Conservation (phyloP, 2,329 filamentous ascomycete species). For the Paecilomyces formosus region DNA sequence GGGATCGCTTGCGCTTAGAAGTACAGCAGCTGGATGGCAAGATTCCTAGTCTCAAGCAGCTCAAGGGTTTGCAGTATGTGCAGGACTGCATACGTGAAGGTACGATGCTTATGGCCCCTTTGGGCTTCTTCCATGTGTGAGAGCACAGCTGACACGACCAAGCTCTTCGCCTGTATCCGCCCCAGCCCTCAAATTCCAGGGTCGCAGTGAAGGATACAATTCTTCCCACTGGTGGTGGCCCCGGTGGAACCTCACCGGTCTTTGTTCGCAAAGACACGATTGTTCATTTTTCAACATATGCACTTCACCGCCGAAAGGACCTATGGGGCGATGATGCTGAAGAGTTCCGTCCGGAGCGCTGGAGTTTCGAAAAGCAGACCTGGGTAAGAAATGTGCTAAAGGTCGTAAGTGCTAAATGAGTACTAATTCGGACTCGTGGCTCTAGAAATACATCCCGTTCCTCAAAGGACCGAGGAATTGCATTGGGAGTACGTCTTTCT, state of each 20-base stretch:
- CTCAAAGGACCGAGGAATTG: too few relatives aligned
- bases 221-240: background rate
- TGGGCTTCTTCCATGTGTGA: background rate
- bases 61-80: background rate
- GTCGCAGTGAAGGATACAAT: background rate
- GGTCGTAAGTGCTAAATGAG: too few relatives aligned
- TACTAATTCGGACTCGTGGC: too few relatives aligned
- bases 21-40: slow-evolving; percentile 6
- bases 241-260: background rate
- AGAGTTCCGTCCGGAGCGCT: background rate
- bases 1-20: slow-evolving; percentile 11
- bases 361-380: background rate
- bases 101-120: background rate
- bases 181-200: background rate
- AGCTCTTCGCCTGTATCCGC: background rate
- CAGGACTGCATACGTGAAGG: background rate
- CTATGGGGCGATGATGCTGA: background rate
- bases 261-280: background rate
- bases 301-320: background rate
- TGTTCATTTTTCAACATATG: background rate
- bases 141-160: background rate
- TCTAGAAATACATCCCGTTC: too few relatives aligned
- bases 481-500: too few relatives aligned
- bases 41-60: background rate
- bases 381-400: too few relatives aligned